Percentiles rank a stretch among this genome's conserved stretches.
Conservation (phyloP, 2,329 filamentous ascomycete species). For the Stagonosporopsis rhizophila region DNA sequence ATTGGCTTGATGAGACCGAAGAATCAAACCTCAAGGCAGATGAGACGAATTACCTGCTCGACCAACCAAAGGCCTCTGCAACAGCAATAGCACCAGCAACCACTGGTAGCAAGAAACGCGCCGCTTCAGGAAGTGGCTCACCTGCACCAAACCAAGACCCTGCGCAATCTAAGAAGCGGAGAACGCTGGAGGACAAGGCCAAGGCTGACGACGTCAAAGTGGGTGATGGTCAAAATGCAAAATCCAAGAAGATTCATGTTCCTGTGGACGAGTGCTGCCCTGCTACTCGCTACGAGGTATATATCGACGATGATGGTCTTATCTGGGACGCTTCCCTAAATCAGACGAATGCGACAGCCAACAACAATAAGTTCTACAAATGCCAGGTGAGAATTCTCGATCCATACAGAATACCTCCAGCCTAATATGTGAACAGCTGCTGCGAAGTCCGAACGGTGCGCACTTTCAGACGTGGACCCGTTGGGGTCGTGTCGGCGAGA, state of each 20-base stretch:
- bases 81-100: constrained; percentile 12
- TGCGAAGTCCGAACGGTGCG: constrained; percentile 32
- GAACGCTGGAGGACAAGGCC: constrained; percentile 31
- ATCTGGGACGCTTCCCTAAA: constrained; percentile 84
- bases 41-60: constrained; percentile 50
- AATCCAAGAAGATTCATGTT: constrained; percentile 52
- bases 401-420: neutral
- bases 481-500: constrained; percentile 77
- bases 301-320: constrained; percentile 68
- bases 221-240: constrained; percentile 55
- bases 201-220: constrained; percentile 41
- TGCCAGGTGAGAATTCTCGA: constrained; percentile 62
- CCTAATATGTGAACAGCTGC: constrained; percentile 34
- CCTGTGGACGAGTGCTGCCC: constrained; percentile 57
- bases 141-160: constrained; percentile 16
- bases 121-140: constrained; percentile 25
- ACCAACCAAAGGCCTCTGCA: constrained; percentile 2
- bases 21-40: constrained; percentile 50
- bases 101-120: constrained; percentile 42
- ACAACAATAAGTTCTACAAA: constrained; percentile 86
- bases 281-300: constrained; percentile 58
- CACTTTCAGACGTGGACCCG: constrained; percentile 72
- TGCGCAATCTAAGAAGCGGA: constrained; percentile 29
- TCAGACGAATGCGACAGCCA: constrained; percentile 73
- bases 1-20: constrained; percentile 69